Percentiles rank a stretch among this genome's conserved stretches.
Evolutionary conservation across 192 early-diverging fungal genomes (phyloP).

Genomic region (Lunasporangiospora selenospora): DNA sequence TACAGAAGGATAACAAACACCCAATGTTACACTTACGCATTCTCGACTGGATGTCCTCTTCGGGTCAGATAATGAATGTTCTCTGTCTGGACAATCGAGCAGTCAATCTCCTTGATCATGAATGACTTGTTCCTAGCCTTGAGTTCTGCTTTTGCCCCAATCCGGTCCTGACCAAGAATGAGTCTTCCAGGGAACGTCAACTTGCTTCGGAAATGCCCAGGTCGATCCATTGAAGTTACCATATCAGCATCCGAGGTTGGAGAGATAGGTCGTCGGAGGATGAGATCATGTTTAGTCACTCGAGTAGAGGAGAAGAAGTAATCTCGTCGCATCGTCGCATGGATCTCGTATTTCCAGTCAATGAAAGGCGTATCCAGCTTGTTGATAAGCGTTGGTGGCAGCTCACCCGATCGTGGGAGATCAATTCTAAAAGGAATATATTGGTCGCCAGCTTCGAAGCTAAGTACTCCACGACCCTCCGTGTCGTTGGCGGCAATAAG

Average conservation of each 20-base stretch:
- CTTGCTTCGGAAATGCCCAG: slow-evolving; percentile 36
- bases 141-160: slow-evolving; percentile 23
- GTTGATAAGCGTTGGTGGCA: slow-evolving; percentile 46
- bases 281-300: slow-evolving; percentile 41
- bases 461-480: slow-evolving; percentile 23
- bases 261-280: slow-evolving; percentile 32
- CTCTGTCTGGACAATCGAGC: slow-evolving; percentile 31
- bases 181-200: slow-evolving; percentile 25
- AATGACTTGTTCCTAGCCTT: slow-evolving; percentile 36
- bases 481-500: slow-evolving; percentile 43
- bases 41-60: not conserved
- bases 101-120: slow-evolving; percentile 45
- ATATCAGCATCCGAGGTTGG: slow-evolving; percentile 1
- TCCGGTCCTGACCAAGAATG: slow-evolving; percentile 39
- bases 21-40: slow-evolving; percentile 47
- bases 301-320: slow-evolving; percentile 42
- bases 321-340: slow-evolving; percentile 31
- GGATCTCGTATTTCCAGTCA: slow-evolving; percentile 50
- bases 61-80: slow-evolving; percentile 30
- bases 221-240: slow-evolving; percentile 29
- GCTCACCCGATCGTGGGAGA: slow-evolving; percentile 10
- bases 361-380: slow-evolving; percentile 41
- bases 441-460: slow-evolving; percentile 21
- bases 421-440: slow-evolving; percentile 47
- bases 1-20: no score